Evolutionary conservation across 2,329 filamentous ascomycete genomes (phyloP).

Genomic region (Aspergillus quadrilineatus): DNA sequence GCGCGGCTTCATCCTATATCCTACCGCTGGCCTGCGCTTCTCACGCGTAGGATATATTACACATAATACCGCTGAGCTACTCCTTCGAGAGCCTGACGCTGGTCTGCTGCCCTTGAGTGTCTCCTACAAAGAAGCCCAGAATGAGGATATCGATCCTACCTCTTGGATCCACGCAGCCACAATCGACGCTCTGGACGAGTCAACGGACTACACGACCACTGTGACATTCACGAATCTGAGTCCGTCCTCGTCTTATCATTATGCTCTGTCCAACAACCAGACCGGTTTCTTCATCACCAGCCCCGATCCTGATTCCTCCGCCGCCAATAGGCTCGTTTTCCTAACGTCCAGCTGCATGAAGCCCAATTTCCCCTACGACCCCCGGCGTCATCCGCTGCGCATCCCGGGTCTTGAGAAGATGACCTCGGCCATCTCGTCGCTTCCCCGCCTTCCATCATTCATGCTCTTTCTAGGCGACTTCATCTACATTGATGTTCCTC

Average conservation of each 20-base stretch:
- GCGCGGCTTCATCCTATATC: slow-evolving; percentile 67
- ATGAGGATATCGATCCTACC: slow-evolving; percentile 20
- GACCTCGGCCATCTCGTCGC: slow-evolving; percentile 59
- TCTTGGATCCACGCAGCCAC: slow-evolving; percentile 67
- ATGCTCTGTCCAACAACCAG: slow-evolving; percentile 82
- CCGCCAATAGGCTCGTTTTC: slow-evolving; percentile 77
- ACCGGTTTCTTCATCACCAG: slow-evolving; percentile 78
- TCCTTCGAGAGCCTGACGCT: slow-evolving; percentile 80
- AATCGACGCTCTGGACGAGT: slow-evolving; percentile 65
- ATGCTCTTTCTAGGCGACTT: slow-evolving; percentile 60
- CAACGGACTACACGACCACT: slow-evolving; percentile 78
- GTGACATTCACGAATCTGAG: slow-evolving; percentile 66
- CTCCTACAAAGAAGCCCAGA: slow-evolving; percentile 53
- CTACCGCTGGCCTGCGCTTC: slow-evolving; percentile 75
- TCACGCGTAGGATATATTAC: slow-evolving; percentile 86
- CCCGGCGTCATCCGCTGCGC: slow-evolving; percentile 75
- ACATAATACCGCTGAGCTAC: slow-evolving; percentile 71
- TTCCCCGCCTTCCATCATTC: slow-evolving; percentile 63
- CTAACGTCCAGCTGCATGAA: slow-evolving; percentile 91
- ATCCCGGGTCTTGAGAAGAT: slow-evolving; percentile 79
- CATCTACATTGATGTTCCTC: slow-evolving; percentile 70
- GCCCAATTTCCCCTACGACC: slow-evolving; percentile 83
- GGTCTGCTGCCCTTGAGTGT: slow-evolving; percentile 72
- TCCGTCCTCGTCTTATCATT: slow-evolving; percentile 76
- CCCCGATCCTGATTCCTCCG: slow-evolving; percentile 64